Evolutionary conservation across 2,329 filamentous ascomycete genomes (phyloP), one percentile per base, ranked within the genome.

Genomic region (Hypoxylon sp.): DNA sequence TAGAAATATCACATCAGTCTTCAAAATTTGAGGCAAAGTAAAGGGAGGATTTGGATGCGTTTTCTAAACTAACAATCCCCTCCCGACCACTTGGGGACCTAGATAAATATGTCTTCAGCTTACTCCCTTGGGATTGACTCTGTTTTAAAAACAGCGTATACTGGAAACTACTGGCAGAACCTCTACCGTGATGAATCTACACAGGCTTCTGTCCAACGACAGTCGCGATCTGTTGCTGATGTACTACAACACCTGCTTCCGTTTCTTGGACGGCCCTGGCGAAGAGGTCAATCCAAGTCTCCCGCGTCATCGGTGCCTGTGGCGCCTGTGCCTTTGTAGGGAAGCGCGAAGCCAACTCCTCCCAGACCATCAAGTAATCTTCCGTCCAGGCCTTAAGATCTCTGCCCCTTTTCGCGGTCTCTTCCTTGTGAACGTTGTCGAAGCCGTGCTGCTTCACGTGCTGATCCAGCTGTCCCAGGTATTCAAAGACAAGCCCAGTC

Each of bases 301-400:
- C 71, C 10, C 63, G 49, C 2, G 70, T 68, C 28, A 71, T 41
- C 6, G 69, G 63, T 3, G 67, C 64, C 2, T 69, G 8, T 1
- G 69, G 64, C 2, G 51, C 41, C 13, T 62, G 20, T 8, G 63
- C 59, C 56, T 67, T 68, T 2, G 66, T 50, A 4, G 69, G 66
- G 30, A 71, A 71, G n/a, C 64, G 56, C 0, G 62, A 54, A 8
- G 61, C 53, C 0, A 72, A 46, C 17, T 74, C 71, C 34, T 71
- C 64, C 54, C 70, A 72, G 1, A 72, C 69, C 68, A 73, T 72
- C 17, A 74, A 41, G 30, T 69, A 71, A 39, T 73, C 58, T 2
- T 74, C 71, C 0, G 72, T 72, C 69, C 70, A 74, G 20, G 44
- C 70, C 56, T 71, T 73, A 3, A 63, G 57, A 24, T 72, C 70